phyloP scores from a whole-genome alignment of 2,329 filamentous ascomycete species.

The Emergomyces africanus region DNA sequence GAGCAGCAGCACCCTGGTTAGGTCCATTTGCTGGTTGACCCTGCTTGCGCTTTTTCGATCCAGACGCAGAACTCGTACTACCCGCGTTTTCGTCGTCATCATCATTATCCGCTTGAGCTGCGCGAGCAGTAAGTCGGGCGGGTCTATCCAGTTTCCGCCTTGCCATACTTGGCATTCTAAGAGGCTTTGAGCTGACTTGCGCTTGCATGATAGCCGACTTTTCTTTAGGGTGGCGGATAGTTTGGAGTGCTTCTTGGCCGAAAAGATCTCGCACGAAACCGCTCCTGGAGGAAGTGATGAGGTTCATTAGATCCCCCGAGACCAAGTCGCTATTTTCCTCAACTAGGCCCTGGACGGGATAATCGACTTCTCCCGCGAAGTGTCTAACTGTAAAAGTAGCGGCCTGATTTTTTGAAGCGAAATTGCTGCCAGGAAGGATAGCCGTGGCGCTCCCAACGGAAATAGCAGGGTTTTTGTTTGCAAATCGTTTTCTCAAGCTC shows the following conservation, averaged over 20 bases:
- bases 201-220: conserved; percentile 86
- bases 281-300: conserved; percentile 78
- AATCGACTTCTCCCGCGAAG: conserved; percentile 94
- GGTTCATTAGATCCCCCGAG: conserved; percentile 87
- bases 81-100: conserved; percentile 12
- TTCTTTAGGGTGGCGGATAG: conserved; percentile 85
- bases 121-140: conserved; percentile 28
- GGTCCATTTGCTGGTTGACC: conserved; percentile 26
- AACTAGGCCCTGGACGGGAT: conserved; percentile 70
- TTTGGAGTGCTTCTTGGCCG: conserved; percentile 89
- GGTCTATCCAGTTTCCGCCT: conserved; percentile 55
- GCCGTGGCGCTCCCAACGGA: conserved; percentile 61
- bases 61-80: conserved; percentile 15
- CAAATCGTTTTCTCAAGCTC: conserved; percentile 81
- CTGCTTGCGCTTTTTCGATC: conserved; percentile 17
- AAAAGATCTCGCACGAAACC: conserved; percentile 83
- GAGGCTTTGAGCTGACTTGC: conserved; percentile 88
- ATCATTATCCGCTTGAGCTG: conserved; percentile 12
- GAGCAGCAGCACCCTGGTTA: conserved; percentile 76
- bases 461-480: conserved; percentile 87
- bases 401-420: conserved; percentile 66
- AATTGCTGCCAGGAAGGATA: conserved; percentile 76
- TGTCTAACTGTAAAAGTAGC: conserved; percentile 85
- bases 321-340: conserved; percentile 97
- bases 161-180: conserved; percentile 85